Base-by-base conservation (phyloP, 1,284 basidiomycete species). In the Fomitopsis pinicola region DNA sequence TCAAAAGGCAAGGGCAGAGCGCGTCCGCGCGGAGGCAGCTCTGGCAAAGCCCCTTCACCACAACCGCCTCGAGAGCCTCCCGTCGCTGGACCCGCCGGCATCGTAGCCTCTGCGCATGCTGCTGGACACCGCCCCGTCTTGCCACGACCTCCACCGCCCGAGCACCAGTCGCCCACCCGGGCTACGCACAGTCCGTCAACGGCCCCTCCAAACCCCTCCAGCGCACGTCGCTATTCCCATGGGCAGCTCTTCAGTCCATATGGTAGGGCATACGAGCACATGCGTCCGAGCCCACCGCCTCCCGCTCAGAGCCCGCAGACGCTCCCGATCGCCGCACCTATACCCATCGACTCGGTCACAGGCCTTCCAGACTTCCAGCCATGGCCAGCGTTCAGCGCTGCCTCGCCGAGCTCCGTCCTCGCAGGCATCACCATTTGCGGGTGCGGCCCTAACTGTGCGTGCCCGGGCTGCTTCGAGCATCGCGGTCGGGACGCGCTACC, bases 221-320 rank as follows among this genome's bases (percentile, higher is more conserved):
- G 46, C 7, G 12, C 48, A 6, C 68, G 67, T 17, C 60, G 59
- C 67, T 80, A 81, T 65, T 38, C 42, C 4, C 52, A 59, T 26
- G 72, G 72, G 42, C 80, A 82, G 58, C 75, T 76, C 58, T 87
- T 77, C 69, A 86, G 84, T 58, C 88, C 88, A 0, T 89, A 89
- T 62, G 79, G 81, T 28, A 80, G 85, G 33, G 84, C 85, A 19
- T 85, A 86, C 67, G 86, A 83, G 66, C 73, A 76, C 6, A 59
- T 69, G 17, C 75, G 78, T 57, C 67, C 71, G 9, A n/a, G 22
- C 30, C 17, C 26, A 15, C 28, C 22, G 10, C 48, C 48, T 30
- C 19, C 8, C 9, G 12, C 22, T 19, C 58, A 59, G 38, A n/a
- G 36, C 19, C 5, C 45, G n/a, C 19, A 19, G n/a, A 9, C 48